A percentile compares a stretch with the other conserved stretches of the same genome.
Evolutionary conservation across 1,284 basidiomycete species (phyloP).

Genomic region (Athelia sp.): DNA sequence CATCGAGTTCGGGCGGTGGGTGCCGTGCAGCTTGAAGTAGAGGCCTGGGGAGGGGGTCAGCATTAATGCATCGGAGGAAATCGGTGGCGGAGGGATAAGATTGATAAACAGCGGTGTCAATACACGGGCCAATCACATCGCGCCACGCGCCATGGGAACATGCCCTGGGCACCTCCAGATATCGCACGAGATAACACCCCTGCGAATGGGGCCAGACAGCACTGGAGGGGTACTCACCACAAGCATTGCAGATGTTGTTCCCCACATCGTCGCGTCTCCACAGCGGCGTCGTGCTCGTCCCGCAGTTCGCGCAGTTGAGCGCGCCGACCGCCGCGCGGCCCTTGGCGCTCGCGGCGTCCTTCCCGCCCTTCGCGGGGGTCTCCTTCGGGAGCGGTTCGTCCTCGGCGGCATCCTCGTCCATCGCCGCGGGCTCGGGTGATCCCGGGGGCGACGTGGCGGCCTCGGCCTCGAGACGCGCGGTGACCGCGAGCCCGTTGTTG

Average conservation of each 20-base stretch:
- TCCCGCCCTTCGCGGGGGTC: constrained; percentile 12
- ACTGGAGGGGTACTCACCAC: constrained; percentile 61
- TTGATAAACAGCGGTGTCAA: constrained; percentile 5
- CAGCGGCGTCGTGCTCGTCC: constrained; percentile 89
- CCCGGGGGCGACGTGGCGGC: constrained; percentile 16
- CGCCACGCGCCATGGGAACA: no score
- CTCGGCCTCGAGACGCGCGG: constrained; percentile 33
- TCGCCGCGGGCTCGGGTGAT: constrained; percentile 10
- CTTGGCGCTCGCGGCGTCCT: constrained; percentile 25
- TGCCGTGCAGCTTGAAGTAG: constrained; percentile 97
- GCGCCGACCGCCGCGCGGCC: constrained; percentile 62
- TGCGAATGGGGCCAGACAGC: no score
- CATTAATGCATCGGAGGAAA: constrained; percentile 5
- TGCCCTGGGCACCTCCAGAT: no score
- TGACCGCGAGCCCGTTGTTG: constrained; percentile 69
- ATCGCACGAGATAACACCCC: no score
- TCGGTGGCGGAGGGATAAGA: constrained; percentile 3
- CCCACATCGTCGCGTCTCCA: constrained; percentile 94
- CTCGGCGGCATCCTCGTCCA: constrained; percentile 19
- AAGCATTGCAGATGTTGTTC: constrained; percentile 90
- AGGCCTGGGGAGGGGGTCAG: constrained; percentile 58
- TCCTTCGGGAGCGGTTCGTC: not conserved
- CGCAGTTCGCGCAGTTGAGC: constrained; percentile 86
- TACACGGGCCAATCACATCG: no score
- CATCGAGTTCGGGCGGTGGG: constrained; percentile 96